Evolutionary conservation across 352 stramenopile species (phyloP).

Genomic region (Nothophytophthora sp.): DNA sequence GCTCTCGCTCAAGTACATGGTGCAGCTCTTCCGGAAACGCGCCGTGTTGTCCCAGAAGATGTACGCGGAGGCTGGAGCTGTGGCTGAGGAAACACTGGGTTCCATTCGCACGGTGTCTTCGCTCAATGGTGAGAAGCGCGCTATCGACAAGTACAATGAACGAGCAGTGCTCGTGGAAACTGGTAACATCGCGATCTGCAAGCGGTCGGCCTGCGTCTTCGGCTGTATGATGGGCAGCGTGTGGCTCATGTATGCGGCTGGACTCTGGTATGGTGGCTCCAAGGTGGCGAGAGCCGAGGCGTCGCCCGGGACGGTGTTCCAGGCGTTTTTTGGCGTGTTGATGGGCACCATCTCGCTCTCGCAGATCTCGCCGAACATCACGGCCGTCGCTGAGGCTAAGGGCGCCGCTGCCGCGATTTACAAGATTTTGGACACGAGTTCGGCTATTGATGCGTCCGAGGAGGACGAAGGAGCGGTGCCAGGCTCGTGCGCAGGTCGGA

Average conservation of each 20-base stretch:
- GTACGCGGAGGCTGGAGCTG: slow-evolving; percentile 43
- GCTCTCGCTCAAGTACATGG: slow-evolving; percentile 28
- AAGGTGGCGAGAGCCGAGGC: slow-evolving; percentile 33
- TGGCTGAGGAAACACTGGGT: slow-evolving; percentile 43
- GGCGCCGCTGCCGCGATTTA: slow-evolving; percentile 41
- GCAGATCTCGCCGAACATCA: slow-evolving; percentile 51
- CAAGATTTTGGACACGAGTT: slow-evolving; percentile 45
- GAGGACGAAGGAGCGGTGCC: slow-evolving; percentile 35
- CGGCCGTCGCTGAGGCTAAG: slow-evolving; percentile 33
- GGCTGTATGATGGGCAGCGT: slow-evolving; percentile 39
- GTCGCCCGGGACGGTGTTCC: slow-evolving; percentile 40
- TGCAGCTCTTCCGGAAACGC: slow-evolving; percentile 29
- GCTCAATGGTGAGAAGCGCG: slow-evolving; percentile 38
- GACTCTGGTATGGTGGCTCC: slow-evolving; percentile 57
- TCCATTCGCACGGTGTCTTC: slow-evolving; percentile 46
- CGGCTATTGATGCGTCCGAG: slow-evolving; percentile 48
- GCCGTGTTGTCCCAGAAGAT: slow-evolving; percentile 32
- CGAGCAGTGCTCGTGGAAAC: slow-evolving; percentile 28
- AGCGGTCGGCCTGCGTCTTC: slow-evolving; percentile 30
- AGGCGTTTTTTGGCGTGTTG: slow-evolving; percentile 45
- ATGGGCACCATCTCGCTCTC: slow-evolving; percentile 39
- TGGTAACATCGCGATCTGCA: slow-evolving; percentile 37
- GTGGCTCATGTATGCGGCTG: slow-evolving; percentile 50
- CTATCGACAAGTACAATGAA: slow-evolving; percentile 29
- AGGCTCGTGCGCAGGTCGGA: slow-evolving; percentile 32